phyloP scores from a whole-genome alignment of 2,329 filamentous ascomycete genomes.

The Colletotrichum spinosum region DNA sequence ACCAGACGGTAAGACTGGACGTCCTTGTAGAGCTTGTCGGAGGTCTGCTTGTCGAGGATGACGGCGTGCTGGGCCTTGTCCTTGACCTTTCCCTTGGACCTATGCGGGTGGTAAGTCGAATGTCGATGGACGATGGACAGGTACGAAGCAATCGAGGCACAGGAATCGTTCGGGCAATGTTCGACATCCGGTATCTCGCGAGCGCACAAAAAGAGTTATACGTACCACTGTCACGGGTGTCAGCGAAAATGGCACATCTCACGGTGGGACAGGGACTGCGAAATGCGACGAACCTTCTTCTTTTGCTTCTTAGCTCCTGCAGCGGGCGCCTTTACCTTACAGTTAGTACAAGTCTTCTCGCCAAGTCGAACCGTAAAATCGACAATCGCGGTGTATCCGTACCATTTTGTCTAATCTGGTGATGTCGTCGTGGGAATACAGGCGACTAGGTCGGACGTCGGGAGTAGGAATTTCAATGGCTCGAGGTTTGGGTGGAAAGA shows the following conservation, averaged over 20 bases:
- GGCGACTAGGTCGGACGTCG: constrained; percentile 34
- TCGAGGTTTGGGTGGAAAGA: constrained; percentile 21
- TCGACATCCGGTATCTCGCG: constrained; percentile 11
- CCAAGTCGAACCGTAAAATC: constrained; percentile 2
- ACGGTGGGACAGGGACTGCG: background rate
- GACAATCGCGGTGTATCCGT: constrained; percentile 9
- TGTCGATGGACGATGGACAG: constrained; percentile 2
- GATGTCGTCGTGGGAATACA: constrained; percentile 37
- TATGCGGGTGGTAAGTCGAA: constrained; percentile 31
- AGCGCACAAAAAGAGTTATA: constrained; percentile 25
- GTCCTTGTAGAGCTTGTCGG: constrained; percentile 99
- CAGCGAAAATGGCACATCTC: constrained; percentile 13
- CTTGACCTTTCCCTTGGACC: constrained; percentile 82
- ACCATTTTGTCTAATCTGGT: constrained; percentile 38
- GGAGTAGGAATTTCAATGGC: constrained; percentile 31
- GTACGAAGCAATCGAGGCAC: constrained; percentile 2
- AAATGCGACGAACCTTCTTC: constrained; percentile 51
- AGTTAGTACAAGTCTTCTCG: constrained; percentile 26
- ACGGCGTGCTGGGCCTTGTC: constrained; percentile 99
- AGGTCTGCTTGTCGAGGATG: constrained; percentile 96
- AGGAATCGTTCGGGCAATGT: constrained; percentile 10
- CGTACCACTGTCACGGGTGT: constrained; percentile 47
- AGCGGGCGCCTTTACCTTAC: constrained; percentile 51
- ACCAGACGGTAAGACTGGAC: constrained; percentile 99
- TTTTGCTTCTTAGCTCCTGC: constrained; percentile 63